These are phyloP conservation scores for Saturnispora bothae DNA, from an alignment of 805 yeast genomes.

Conservation along the genomic window DNA sequence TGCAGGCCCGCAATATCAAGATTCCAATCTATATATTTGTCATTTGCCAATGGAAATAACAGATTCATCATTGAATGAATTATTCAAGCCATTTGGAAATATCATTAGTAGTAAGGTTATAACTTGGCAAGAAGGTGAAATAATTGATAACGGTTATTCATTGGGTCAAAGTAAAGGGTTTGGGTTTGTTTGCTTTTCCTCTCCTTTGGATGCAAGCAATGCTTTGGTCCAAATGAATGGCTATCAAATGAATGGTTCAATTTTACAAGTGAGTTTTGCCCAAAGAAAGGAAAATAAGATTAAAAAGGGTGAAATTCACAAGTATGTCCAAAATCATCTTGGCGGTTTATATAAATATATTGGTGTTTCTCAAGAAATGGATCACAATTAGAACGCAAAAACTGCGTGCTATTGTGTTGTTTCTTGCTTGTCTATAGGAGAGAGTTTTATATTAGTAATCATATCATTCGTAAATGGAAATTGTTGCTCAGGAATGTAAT, in stretches of 20 bases:
- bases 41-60: slow-evolving; percentile 45
- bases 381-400: not conserved
- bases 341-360: slow-evolving; percentile 20
- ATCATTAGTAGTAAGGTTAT: slow-evolving; percentile 48
- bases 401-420: not conserved
- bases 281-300: slow-evolving; percentile 55
- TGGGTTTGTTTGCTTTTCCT: slow-evolving; percentile 70
- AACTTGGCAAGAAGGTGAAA: slow-evolving; percentile 32
- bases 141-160: slow-evolving; percentile 4
- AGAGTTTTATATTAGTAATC: no score
- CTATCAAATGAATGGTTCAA: slow-evolving; percentile 28
- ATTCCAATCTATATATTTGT: slow-evolving; percentile 64
- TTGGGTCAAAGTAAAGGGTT: slow-evolving; percentile 53
- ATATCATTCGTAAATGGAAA: no score
- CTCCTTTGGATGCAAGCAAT: slow-evolving; percentile 53
- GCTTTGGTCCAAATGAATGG: slow-evolving; percentile 62
- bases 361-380: slow-evolving; percentile 1
- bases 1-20: slow-evolving; percentile 45
- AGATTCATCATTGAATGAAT: slow-evolving; percentile 39
- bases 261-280: slow-evolving; percentile 55
- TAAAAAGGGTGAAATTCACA: slow-evolving; percentile 25
- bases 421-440: no score
- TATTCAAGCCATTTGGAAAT: slow-evolving; percentile 38
- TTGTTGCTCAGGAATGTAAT: no score
- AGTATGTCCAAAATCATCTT: slow-evolving; percentile 27